These are phyloP conservation scores for Penicillium fuscoglaucum DNA, from an alignment of 2,329 filamentous ascomycete species.

Conservation along the genomic window DNA sequence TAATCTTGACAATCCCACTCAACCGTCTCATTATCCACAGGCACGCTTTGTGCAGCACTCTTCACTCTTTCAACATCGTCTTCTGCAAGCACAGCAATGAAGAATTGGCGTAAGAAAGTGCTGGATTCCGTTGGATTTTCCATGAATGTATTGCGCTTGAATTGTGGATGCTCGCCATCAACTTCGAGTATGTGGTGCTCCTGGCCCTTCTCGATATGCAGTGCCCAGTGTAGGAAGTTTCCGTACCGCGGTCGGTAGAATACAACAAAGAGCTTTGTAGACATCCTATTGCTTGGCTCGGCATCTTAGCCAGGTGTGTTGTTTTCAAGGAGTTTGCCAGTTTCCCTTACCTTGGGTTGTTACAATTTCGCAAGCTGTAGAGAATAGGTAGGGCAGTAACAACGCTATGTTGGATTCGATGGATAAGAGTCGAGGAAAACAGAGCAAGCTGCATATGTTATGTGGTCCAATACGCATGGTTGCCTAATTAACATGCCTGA, in stretches of 20 bases:
- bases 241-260: background rate
- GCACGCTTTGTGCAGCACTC: background rate
- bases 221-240: background rate
- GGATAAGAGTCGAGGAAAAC: background rate
- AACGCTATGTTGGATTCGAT: background rate
- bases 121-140: background rate
- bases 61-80: background rate
- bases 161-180: background rate
- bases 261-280: background rate
- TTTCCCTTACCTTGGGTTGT: background rate
- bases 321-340: background rate
- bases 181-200: constrained; percentile 1
- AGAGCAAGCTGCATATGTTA: background rate
- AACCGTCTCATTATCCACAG: constrained; percentile 4
- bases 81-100: background rate
- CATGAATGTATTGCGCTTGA: background rate
- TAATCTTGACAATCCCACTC: constrained; percentile 13
- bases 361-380: background rate
- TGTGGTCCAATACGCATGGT: background rate
- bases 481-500: background rate
- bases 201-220: background rate
- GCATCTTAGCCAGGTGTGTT: background rate
- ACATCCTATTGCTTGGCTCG: background rate
- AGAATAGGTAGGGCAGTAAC: background rate
- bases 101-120: background rate